These are phyloP conservation scores for Xylariales sp. DNA, from an alignment of 2,329 filamentous ascomycete genomes.

Conservation along the genomic window DNA sequence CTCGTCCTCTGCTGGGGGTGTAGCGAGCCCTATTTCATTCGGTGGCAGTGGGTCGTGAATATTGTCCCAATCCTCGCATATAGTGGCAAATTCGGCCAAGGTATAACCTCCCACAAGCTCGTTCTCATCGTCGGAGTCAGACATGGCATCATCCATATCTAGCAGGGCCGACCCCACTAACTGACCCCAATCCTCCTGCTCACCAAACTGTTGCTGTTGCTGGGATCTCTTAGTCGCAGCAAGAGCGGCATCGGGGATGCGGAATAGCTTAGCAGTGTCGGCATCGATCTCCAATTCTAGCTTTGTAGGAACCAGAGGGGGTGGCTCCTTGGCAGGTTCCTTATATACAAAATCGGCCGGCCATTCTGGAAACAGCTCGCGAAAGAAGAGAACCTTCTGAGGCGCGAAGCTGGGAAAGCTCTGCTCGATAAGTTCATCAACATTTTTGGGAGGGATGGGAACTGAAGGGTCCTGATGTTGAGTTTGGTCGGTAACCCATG, in stretches of 20 bases:
- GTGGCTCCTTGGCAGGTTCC: slow-evolving; percentile 67
- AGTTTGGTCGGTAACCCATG: slow-evolving; percentile 25
- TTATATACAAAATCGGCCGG: slow-evolving; percentile 75
- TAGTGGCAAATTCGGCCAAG: slow-evolving; percentile 75
- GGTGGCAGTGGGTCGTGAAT: slow-evolving; percentile 41
- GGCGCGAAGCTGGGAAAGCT: slow-evolving; percentile 79
- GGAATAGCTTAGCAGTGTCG: slow-evolving; percentile 84
- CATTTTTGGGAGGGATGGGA: slow-evolving; percentile 66
- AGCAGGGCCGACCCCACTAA: slow-evolving; percentile 37
- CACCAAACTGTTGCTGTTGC: slow-evolving; percentile 35
- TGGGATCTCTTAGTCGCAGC: slow-evolving; percentile 45
- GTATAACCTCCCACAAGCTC: slow-evolving; percentile 72
- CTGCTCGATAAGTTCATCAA: slow-evolving; percentile 71
- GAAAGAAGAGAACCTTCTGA: slow-evolving; percentile 71
- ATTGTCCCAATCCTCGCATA: slow-evolving; percentile 82
- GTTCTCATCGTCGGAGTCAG: slow-evolving; percentile 45
- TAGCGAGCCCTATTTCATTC: slow-evolving; percentile 12
- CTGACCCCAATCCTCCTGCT: slow-evolving; percentile 43
- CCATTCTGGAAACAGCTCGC: slow-evolving; percentile 77
- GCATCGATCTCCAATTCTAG: slow-evolving; percentile 79
- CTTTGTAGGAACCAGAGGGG: slow-evolving; percentile 71
- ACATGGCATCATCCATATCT: slow-evolving; percentile 32
- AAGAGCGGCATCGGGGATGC: slow-evolving; percentile 60
- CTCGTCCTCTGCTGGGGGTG: slow-evolving; percentile 34
- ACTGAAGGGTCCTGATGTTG: slow-evolving; percentile 58